Evolutionary conservation across 2,329 filamentous ascomycete species (phyloP), one percentile per base, ranked within the genome.

Genomic region (Periconia sp.): DNA sequence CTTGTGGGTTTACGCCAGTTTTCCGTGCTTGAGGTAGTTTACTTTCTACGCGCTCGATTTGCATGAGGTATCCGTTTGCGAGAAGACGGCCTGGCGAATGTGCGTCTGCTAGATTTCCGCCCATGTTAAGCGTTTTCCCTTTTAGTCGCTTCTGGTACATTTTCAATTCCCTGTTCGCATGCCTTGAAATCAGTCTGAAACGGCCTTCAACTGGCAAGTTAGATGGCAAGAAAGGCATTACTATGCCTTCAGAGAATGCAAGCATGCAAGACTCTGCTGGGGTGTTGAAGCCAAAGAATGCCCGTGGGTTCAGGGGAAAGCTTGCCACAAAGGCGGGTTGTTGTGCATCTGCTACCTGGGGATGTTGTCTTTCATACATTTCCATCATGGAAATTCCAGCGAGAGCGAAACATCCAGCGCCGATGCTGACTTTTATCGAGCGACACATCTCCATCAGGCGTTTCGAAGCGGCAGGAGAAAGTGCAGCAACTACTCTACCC

Each of bases 321-420:
- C 71, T 73, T 3, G 70, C 72, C 18, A 70, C 69, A 58, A 77
- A 76, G 6, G 71, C 65, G 13, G 55, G 58, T 15, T 65, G 65
- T n/a, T 67, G 33, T 8, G 49, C 15, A 16, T 59, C 21, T 1
- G 57, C 54, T 5, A 65, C 46, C 23, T 58, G 6, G 4, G 71
- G 66, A 25, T 68, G 37, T 0, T 48, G 62, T 1, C 48, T 29
- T 40, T 74, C 69, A 46, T 77, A 54, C 1, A 76, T 55, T 8
- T 70, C 65, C 73, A 76, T 76, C 73, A 76, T 77, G 1, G 64
- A 54, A n/a, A 77, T 52, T 0, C 69, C 75, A 2, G 70, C 68
- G 5, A 78, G 66, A 3, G 74, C 73, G 55, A 77, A 77, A 42
- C 70, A 73, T 0, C 72, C 74, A 0, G 75, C 70, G 1, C 75